Conservation (phyloP, 768 basidiomycete genomes). For the Pluteus cervinus region DNA sequence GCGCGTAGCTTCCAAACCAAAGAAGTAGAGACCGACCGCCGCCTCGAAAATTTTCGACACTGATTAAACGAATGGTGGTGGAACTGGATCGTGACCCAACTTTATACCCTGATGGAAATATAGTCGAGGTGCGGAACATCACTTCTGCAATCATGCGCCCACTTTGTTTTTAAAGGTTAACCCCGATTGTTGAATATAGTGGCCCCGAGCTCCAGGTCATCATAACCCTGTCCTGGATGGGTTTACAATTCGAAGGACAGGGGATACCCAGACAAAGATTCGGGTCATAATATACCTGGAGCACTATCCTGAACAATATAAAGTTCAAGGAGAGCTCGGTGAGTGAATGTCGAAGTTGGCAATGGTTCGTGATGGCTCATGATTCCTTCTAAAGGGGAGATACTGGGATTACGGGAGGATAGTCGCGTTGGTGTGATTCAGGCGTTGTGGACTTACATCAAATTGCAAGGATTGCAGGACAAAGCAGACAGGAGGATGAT, state of each 20-base stretch:
- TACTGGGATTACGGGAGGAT: conserved; percentile 81
- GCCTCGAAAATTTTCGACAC: conserved; percentile 76
- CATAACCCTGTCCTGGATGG: conserved; percentile 72
- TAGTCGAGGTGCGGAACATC: conserved; percentile 66
- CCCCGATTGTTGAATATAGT: conserved; percentile 30
- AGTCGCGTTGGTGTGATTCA: conserved; percentile 77
- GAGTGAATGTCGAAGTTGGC: conserved; percentile 8
- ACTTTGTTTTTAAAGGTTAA: background rate
- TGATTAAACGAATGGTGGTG: conserved; percentile 78
- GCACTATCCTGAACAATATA: conserved; percentile 84
- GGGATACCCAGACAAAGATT: conserved; percentile 71
- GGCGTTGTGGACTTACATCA: conserved; percentile 90
- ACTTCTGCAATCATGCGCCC: background rate
- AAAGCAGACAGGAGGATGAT: conserved; percentile 71
- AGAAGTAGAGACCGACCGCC: conserved; percentile 56
- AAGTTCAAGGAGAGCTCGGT: conserved; percentile 74
- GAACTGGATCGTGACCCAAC: conserved; percentile 84
- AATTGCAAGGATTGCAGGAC: conserved; percentile 75
- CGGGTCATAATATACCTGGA: conserved; percentile 84
- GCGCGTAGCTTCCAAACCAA: conserved; percentile 48
- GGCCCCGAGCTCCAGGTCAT: conserved; percentile 51
- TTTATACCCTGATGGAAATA: conserved; percentile 78
- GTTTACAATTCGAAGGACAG: conserved; percentile 77
- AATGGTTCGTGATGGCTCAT: conserved; percentile 6
- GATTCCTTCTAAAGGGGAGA: conserved; percentile 32